phyloP scores from a whole-genome alignment of 208 protist species.

The Leishmania martiniquensis region DNA sequence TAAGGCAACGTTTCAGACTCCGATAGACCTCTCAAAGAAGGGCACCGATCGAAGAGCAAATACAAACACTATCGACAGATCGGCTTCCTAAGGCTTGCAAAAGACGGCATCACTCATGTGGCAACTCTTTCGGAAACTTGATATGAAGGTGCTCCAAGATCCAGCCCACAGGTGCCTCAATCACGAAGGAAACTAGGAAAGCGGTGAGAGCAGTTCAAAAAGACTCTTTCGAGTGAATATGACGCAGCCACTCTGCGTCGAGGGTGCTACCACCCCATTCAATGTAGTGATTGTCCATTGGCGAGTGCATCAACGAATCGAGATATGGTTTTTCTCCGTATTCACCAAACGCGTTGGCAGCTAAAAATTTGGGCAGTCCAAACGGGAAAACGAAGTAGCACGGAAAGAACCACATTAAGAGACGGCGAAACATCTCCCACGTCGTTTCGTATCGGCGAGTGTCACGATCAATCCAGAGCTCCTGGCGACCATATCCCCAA shows the following conservation, averaged over 20 bases:
- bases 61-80: background rate
- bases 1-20: background rate
- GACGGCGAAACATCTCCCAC: constrained; percentile 82
- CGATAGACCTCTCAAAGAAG: background rate
- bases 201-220: constrained; percentile 38
- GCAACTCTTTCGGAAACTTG: background rate
- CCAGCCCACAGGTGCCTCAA: no score
- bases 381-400: constrained; percentile 91
- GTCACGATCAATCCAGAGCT: constrained; percentile 86
- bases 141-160: no score
- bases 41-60: constrained; percentile 11
- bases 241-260: constrained; percentile 85
- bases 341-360: constrained; percentile 76
- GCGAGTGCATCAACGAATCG: constrained; percentile 72
- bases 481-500: constrained; percentile 85
- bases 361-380: constrained; percentile 81
- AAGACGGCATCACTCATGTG: background rate
- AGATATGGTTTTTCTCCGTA: constrained; percentile 90
- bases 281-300: constrained; percentile 90
- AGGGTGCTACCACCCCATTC: constrained; percentile 84
- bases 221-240: constrained; percentile 90
- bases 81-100: background rate
- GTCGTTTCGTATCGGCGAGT: constrained; percentile 86
- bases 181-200: background rate
- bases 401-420: constrained; percentile 89